Evolutionary conservation across 805 yeast species (phyloP), one percentile per base, ranked within the genome.

Genomic region (Helenozyma baotianmanensis): DNA sequence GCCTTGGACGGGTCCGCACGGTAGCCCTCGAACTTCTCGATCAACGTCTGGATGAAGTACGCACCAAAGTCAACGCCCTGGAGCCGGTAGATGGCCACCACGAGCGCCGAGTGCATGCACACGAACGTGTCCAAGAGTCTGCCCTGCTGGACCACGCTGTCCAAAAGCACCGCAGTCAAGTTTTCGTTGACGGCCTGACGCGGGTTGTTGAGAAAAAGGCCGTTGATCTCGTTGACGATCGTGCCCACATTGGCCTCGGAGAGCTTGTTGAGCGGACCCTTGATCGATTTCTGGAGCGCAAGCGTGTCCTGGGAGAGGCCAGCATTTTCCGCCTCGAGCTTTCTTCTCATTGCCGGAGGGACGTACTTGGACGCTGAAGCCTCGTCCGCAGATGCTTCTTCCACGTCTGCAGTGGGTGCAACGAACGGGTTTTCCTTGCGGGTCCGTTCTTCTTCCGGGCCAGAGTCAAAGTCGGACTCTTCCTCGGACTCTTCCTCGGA

Each of bases 21-120:
- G 33, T 48, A 54, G 3, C 48, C 48, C 23, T 81, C 79, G 47
- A 84, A 77, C 35, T 66, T 70, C 40, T 85, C 95, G n/a, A 89
- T 83, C 35, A 84, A 53, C 0, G 76, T 68, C 53, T 92, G 98
- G 21, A 88, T 68, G 38, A 88, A 81, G 45, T 66, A 74, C 0
- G 97, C 98, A 39, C 96, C 97, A 55, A 87, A 82, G 41, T 87
- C 96, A 23, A 80, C 76, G 14, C 98, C 97, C 45, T 84, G 83
- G 14, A 79, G 50, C 39, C 83, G 72, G 60, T 83, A 87, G 15
- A 92, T 55, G 1, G 95, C 81, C 14, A 80, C 80, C 2, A 80
- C 74, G 6, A 87, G 67, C 5, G 87, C 80, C 1, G 95, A 82
- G 55, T 90, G 89, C 21, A 85, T 68, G 39, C 82, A 73, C 24